Evolutionary conservation across 2,329 filamentous ascomycete genomes (phyloP).

Genomic region (Aureobasidium lini): DNA sequence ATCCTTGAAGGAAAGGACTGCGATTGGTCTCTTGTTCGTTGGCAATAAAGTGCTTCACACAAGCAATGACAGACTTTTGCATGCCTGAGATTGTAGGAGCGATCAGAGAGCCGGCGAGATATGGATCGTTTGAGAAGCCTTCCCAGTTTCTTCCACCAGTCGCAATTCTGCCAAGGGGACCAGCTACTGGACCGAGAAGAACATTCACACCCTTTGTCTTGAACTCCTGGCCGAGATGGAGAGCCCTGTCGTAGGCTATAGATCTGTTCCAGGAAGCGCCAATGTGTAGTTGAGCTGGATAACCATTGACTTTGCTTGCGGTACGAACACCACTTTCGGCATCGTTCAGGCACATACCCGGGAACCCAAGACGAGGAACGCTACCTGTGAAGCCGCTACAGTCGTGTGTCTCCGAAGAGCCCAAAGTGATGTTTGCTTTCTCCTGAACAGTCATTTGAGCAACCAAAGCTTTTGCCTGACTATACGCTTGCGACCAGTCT

Average conservation of each 20-base stretch:
- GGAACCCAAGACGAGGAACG: constrained; percentile 32
- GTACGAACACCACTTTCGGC: constrained; percentile 30
- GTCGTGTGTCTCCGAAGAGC: constrained; percentile 18
- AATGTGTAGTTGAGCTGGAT: constrained; percentile 30
- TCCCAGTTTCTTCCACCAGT: constrained; percentile 28
- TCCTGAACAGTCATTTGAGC: constrained; percentile 32
- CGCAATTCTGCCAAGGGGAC: constrained; percentile 25
- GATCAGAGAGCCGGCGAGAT: constrained; percentile 24
- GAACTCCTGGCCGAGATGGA: constrained; percentile 28
- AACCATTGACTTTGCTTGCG: constrained; percentile 28
- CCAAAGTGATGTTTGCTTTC: constrained; percentile 34
- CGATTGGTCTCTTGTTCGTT: constrained; percentile 27
- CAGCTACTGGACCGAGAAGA: constrained; percentile 26
- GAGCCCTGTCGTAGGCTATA: constrained; percentile 28
- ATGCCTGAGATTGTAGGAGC: constrained; percentile 24
- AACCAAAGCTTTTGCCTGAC: constrained; percentile 33
- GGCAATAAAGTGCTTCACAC: constrained; percentile 28
- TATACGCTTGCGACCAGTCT: constrained; percentile 33
- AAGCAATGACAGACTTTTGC: constrained; percentile 33
- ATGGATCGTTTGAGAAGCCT: constrained; percentile 23
- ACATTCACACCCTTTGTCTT: constrained; percentile 27
- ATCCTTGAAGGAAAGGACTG: constrained; percentile 15
- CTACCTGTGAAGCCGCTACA: constrained; percentile 32
- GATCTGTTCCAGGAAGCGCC: constrained; percentile 34
- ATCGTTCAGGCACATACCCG: constrained; percentile 35